These are phyloP conservation scores for Ceriops decandra DNA, from an alignment of 345 rosid genomes.

Conservation along the genomic window DNA sequence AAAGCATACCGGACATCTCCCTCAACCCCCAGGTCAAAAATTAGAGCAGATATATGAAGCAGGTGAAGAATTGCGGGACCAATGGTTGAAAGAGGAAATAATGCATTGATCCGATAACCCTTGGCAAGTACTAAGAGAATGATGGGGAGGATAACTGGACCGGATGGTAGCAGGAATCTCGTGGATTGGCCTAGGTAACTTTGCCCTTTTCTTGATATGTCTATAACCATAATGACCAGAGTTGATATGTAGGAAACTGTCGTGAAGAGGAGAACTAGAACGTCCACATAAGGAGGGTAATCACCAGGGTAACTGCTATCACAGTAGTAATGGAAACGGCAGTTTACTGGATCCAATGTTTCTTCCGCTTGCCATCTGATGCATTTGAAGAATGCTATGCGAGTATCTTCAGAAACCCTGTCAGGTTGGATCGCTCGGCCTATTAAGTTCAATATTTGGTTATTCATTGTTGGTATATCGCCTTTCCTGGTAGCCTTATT, in stretches of 20 bases:
- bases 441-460: conserved; percentile 19
- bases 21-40: conserved; percentile 43
- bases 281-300: conserved; percentile 46
- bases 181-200: conserved; percentile 30
- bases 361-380: conserved; percentile 76
- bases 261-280: conserved; percentile 40
- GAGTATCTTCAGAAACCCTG: conserved; percentile 42
- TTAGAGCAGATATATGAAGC: conserved; percentile 55
- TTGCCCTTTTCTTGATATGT: conserved; percentile 32
- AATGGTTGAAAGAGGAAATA: conserved; percentile 51
- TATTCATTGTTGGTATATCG: conserved; percentile 18
- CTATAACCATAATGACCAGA: conserved; percentile 36
- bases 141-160: conserved; percentile 62
- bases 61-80: conserved; percentile 70
- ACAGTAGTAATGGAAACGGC: conserved; percentile 82
- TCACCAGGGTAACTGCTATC: conserved; percentile 58
- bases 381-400: conserved; percentile 62
- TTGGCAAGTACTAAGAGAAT: conserved; percentile 58
- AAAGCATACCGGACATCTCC: conserved; percentile 52
- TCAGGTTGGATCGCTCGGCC: conserved; percentile 22
- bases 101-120: conserved; percentile 58
- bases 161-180: conserved; percentile 60
- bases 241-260: conserved; percentile 44
- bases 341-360: conserved; percentile 67
- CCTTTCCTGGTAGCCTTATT: conserved; percentile 7